Evolutionary conservation across 352 stramenopile species (phyloP), one percentile per base, ranked within the genome.

Genomic region (Detonula confervacea): DNA sequence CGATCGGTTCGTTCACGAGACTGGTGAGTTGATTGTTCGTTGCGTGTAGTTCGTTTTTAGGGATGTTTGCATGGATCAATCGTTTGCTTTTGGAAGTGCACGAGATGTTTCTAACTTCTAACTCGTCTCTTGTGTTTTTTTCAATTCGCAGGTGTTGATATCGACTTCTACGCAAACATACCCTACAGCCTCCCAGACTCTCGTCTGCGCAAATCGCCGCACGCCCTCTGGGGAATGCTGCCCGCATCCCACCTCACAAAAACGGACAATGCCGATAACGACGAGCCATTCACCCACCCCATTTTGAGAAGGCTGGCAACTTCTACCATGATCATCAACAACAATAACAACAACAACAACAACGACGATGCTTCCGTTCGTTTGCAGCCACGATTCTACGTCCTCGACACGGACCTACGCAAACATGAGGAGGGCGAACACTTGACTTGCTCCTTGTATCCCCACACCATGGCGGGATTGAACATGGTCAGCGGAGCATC

Each of bases 401-500:
- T 94, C 12, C 62, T 94, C 6, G 89, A 94, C 61, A 94, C 89
- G 14, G 89, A 94, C 74, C 71, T 93, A 16, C 73, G 89, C 46
- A 94, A 94, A 73, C 84, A 93, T 56, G 80, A 91, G 74, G 87
- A 93, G 51, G 77, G 74, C 9, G 86, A 92, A 56, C 47, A 67
- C 5, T 70, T 93, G 14, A 89, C 80, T 11, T 69, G 67, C 0
- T 80, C 80, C 63, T 55, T 92, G 1, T 91, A 81, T 49, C 84
- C 89, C 2, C 87, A 94, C 49, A 84, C 72, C 72, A 44, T 92
- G 18, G 77, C 80, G 12, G 89, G 89, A 1, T 73, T 94, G 14
- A 83, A 91, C 59, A 56, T 92, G 51, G 70, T 94, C 9, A 89
- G 77, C 46, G 87, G 87, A 27, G 67, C 84, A 22, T 76, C 79